phyloP scores from a whole-genome alignment of 208 protist species.

The Lotmaria passim region DNA sequence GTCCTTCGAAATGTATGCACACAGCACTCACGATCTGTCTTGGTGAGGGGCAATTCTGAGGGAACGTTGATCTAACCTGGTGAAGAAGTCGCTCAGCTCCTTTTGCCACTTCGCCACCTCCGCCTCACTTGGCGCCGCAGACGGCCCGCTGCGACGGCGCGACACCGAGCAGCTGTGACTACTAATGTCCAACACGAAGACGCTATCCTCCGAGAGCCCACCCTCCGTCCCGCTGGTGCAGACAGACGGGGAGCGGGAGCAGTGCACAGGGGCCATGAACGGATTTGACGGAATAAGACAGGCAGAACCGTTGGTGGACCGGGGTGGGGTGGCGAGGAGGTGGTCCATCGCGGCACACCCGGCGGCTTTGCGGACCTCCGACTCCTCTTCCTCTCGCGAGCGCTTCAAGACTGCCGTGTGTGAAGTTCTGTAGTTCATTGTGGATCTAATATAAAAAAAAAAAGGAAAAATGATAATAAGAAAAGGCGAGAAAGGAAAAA shows the following conservation, averaged over 20 bases:
- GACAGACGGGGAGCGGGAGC: conserved; percentile 37
- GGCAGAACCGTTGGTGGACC: conserved; percentile 17
- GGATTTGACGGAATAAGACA: conserved; percentile 34
- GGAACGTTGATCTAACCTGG: conserved; percentile 42
- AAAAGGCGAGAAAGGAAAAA: background rate
- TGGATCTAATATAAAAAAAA: conserved; percentile 1
- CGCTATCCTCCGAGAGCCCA: conserved; percentile 48
- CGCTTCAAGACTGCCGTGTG: conserved; percentile 19
- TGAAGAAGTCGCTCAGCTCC: conserved; percentile 54
- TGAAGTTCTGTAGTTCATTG: background rate
- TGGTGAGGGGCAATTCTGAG: conserved; percentile 35
- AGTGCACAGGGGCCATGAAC: conserved; percentile 32
- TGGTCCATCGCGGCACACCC: conserved; percentile 16
- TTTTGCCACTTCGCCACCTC: conserved; percentile 47
- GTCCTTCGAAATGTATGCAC: no score
- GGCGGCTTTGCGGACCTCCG: background rate
- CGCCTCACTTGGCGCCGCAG: conserved; percentile 29
- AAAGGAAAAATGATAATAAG: background rate
- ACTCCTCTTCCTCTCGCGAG: conserved; percentile 20
- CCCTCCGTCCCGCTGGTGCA: conserved; percentile 48
- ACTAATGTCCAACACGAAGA: conserved; percentile 43
- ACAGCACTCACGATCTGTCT: background rate
- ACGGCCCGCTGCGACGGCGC: conserved; percentile 13
- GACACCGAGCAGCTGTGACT: conserved; percentile 18
- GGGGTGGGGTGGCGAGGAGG: conserved; percentile 36